Percentiles rank a stretch among this genome's conserved stretches.
These are phyloP conservation scores for Trichodelitschia bisporula DNA, from an alignment of 495 filamentous ascomycete genomes.

Conservation along the genomic window DNA sequence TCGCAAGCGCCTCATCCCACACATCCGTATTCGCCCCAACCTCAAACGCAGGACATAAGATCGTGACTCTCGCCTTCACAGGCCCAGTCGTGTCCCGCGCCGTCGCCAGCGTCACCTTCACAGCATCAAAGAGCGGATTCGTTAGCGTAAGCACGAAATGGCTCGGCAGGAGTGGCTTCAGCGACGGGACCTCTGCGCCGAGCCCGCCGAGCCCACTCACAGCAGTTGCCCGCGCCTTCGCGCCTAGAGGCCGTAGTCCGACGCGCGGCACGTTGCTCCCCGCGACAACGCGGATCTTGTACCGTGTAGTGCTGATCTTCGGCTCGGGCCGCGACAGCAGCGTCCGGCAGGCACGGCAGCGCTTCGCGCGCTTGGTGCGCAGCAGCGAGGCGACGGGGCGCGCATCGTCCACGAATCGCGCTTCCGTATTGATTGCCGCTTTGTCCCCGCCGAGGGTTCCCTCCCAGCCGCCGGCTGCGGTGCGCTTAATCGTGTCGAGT, in stretches of 20 bases:
- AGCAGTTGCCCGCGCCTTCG: slow-evolving; percentile 1
- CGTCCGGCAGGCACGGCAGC: slow-evolving; percentile 77
- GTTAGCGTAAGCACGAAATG: slow-evolving; percentile 74
- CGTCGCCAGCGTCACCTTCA: slow-evolving; percentile 71
- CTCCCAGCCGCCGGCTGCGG: slow-evolving; percentile 22
- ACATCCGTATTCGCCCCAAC: slow-evolving; percentile 87
- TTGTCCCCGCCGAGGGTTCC: no score
- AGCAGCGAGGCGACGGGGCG: slow-evolving; percentile 59
- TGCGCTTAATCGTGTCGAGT: slow-evolving; percentile 18
- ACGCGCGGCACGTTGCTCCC: slow-evolving; percentile 72
- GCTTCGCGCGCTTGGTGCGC: slow-evolving; percentile 77
- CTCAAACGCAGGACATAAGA: slow-evolving; percentile 84
- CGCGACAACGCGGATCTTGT: slow-evolving; percentile 72
- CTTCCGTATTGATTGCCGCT: neutral
- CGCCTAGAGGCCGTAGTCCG: slow-evolving; percentile 11
- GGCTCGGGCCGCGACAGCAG: slow-evolving; percentile 88
- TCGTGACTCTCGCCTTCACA: slow-evolving; percentile 57
- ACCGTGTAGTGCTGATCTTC: slow-evolving; percentile 64
- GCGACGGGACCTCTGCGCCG: slow-evolving; percentile 4
- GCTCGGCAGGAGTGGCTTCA: slow-evolving; percentile 41
- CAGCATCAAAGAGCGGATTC: slow-evolving; percentile 80
- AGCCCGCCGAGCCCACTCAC: slow-evolving; percentile 6
- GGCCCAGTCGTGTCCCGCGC: slow-evolving; percentile 56
- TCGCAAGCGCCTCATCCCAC: slow-evolving; percentile 66
- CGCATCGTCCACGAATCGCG: slow-evolving; percentile 36